Conservation (phyloP, 805 yeast species). For the Candida stauntonica region DNA sequence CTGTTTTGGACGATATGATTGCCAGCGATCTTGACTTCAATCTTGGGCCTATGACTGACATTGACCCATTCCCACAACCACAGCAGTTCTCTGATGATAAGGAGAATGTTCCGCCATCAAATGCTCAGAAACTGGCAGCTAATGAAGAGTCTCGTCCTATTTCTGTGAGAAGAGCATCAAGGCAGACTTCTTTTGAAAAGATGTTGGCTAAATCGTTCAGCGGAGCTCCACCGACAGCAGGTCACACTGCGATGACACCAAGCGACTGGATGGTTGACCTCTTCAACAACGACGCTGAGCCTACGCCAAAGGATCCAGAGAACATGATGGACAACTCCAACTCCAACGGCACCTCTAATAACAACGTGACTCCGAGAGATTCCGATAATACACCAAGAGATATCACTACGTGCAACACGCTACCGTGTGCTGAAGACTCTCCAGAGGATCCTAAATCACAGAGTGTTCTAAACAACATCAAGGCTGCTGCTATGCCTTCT, state of each 20-base stretch:
- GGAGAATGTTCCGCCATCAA: conserved; percentile 8
- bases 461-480: conserved; percentile 7
- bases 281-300: conserved; percentile 18
- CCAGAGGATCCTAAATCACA: conserved; percentile 15
- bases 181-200: conserved; percentile 37
- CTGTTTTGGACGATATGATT: conserved; percentile 31
- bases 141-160: conserved; percentile 8
- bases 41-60: conserved; percentile 28
- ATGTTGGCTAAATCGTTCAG: conserved; percentile 36
- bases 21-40: conserved; percentile 28
- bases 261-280: conserved; percentile 27
- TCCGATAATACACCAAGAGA: conserved; percentile 27
- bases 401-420: conserved; percentile 28
- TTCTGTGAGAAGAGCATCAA: conserved; percentile 18
- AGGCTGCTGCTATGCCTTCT: conserved; percentile 20
- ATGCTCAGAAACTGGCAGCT: background rate
- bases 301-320: conserved; percentile 25
- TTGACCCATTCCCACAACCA: conserved; percentile 27
- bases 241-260: conserved; percentile 19
- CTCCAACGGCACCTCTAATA: no score
- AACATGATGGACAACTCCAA: conserved; percentile 2
- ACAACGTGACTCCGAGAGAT: conserved; percentile 14
- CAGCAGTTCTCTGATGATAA: conserved; percentile 1
- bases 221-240: conserved; percentile 19
- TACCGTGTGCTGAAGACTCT: conserved; percentile 29